Evolutionary conservation across 2,329 filamentous ascomycete species (phyloP), one percentile per base, ranked within the genome.

Genomic region (Cladosporium sp.): DNA sequence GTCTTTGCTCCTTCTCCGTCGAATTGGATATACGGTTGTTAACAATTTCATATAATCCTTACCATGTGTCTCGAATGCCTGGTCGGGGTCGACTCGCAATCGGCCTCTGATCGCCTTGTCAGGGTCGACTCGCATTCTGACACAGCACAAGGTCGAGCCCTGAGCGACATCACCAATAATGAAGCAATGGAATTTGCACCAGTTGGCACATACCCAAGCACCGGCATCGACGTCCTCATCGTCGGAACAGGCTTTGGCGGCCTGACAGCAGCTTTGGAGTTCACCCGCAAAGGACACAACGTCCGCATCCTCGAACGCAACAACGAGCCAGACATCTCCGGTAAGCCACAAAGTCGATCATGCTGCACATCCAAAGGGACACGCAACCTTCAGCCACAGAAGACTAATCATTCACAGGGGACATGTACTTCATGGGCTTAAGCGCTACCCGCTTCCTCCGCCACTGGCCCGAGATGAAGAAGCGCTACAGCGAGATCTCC

Each of bases 401-500:
- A 44, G 2, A 40, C 31, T 65, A 16, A 65, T 6, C 5, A 18
- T 10, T 7, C 6, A 29, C 62, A 83, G 83, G 83, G 57, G 84
- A 86, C 71, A 85, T 85, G 81, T 85, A 84, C 75, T 84, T 84
- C 71, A 85, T 86, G 80, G 82, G 83, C 14, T 78, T 85, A 21
- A 83, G 81, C 53, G 83, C 83, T 28, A 85, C 81, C 52, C 78
- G 78, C 52, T 84, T 84, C 73, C 79, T 85, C 70, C 81, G 80
- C 71, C 82, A 84, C 65, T 84, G 82, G 82, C 82, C 82, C 14
- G 82, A 84, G 60, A 77, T 86, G 70, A 73, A 77, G 31, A 74
- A 79, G 37, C 82, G 84, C 68, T 85, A 82, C 72, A 78, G 81
- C 62, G 69, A 72, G 3, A 84, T 84, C 60, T 84, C 82, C 16